Percentiles rank a stretch among this genome's conserved stretches.
Evolutionary conservation across 768 basidiomycete genomes (phyloP).

Genomic region (Leucosporidium yakuticum): DNA sequence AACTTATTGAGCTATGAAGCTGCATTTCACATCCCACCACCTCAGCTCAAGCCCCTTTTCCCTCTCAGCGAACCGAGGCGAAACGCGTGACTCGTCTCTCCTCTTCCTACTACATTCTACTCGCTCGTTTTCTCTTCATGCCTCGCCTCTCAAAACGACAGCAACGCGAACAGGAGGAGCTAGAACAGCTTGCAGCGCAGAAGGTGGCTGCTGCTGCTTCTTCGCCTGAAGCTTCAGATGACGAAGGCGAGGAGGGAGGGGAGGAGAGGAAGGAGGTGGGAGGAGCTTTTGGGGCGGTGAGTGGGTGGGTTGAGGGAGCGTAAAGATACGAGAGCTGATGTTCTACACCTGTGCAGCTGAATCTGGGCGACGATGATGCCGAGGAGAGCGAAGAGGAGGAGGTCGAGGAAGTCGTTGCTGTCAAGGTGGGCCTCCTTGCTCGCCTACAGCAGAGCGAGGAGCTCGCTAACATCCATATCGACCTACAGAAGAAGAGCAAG

Average conservation of each 20-base stretch:
- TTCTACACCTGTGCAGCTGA: conserved; percentile 41
- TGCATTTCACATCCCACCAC: no score
- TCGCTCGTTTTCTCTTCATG: no score
- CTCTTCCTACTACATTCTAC: no score
- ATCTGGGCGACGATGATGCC: conserved; percentile 38
- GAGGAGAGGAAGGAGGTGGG: conserved; percentile 15
- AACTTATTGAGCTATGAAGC: no score
- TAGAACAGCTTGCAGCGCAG: conserved; percentile 37
- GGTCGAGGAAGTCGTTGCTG: background rate
- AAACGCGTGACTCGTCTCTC: no score
- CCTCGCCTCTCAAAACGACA: conserved; percentile 43
- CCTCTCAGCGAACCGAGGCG: no score
- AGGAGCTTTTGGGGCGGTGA: conserved; percentile 38
- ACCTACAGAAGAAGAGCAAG: conserved; percentile 24
- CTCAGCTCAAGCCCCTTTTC: no score
- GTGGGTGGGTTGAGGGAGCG: background rate
- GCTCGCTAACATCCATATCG: background rate
- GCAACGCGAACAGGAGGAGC: conserved; percentile 43
- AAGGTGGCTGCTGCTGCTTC: background rate
- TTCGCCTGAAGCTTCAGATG: background rate
- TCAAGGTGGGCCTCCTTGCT: background rate
- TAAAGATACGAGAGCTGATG: background rate
- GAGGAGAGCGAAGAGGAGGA: conserved; percentile 48
- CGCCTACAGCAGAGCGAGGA: no score
- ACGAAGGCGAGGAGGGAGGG: conserved; percentile 28